These are phyloP conservation scores for Pseudohyphozyma bogoriensis DNA, from an alignment of 768 basidiomycete species.

Conservation along the genomic window DNA sequence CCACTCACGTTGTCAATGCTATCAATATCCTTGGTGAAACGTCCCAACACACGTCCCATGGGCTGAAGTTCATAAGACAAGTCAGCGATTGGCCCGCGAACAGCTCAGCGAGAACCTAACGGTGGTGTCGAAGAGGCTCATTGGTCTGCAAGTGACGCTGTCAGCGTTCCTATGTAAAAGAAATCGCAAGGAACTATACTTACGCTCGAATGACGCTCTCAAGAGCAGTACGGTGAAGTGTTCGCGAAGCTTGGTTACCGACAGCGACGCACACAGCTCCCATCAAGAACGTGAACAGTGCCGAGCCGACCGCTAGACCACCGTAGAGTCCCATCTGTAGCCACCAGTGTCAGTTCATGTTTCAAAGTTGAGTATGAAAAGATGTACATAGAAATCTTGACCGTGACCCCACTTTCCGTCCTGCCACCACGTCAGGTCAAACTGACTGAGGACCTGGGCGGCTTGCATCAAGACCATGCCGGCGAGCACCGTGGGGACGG, in stretches of 20 bases:
- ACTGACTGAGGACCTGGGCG: not conserved
- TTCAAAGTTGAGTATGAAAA: too few relatives aligned
- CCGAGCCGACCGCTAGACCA: constrained; percentile 46
- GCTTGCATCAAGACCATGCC: constrained; percentile 1
- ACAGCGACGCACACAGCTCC: not conserved
- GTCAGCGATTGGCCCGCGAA: not conserved
- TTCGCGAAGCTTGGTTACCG: too few relatives aligned
- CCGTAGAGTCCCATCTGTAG: constrained; percentile 44
- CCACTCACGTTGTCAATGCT: constrained; percentile 65
- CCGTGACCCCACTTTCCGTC: not conserved
- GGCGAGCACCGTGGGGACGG: not conserved
- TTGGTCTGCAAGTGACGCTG: not conserved
- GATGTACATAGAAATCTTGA: too few relatives aligned
- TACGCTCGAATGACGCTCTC: too few relatives aligned
- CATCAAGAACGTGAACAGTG: constrained; percentile 49
- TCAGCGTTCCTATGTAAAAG: not conserved
- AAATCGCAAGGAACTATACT: too few relatives aligned
- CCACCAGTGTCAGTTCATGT: constrained; percentile 52
- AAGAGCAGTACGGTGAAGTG: too few relatives aligned
- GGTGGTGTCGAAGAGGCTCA: not conserved
- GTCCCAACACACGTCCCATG: too few relatives aligned
- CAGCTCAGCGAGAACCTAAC: not conserved
- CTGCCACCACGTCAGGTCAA: constrained; percentile 23
- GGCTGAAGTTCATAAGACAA: too few relatives aligned
- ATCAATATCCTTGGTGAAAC: constrained; percentile 13